These are phyloP conservation scores for Amborella trichopoda DNA, from an alignment of 164 flowering plant species.

Conservation along the genomic window DNA sequence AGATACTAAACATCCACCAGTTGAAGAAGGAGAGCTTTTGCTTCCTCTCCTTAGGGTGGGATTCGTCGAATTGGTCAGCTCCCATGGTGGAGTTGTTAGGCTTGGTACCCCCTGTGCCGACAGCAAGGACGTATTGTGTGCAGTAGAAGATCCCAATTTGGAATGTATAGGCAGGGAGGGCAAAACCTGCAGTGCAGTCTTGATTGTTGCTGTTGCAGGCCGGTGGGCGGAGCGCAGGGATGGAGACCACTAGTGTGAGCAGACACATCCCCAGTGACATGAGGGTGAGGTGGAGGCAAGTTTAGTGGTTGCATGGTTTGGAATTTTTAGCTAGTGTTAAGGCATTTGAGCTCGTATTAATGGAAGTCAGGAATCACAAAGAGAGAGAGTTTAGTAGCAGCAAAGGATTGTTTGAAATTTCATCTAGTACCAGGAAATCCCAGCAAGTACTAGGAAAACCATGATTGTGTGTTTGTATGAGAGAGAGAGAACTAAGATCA, in stretches of 20 bases:
- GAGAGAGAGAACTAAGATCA: too few species aligned
- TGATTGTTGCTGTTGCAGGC: neutral
- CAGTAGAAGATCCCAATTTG: conserved; percentile 15
- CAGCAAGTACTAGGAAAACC: too few species aligned
- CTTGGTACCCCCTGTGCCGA: conserved; percentile 22
- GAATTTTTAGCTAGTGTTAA: too few species aligned
- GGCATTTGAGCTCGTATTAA: too few species aligned
- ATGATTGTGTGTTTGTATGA: too few species aligned
- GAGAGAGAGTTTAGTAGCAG: too few species aligned
- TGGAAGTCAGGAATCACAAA: too few species aligned
- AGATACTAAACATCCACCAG: conserved; percentile 28
- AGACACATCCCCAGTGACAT: conserved; percentile 22
- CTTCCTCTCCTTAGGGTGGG: conserved; percentile 13
- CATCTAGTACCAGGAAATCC: too few species aligned
- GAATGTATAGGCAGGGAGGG: conserved; percentile 4
- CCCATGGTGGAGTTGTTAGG: conserved; percentile 23
- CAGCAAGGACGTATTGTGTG: conserved; percentile 14
- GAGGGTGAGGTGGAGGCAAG: too few species aligned
- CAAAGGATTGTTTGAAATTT: too few species aligned
- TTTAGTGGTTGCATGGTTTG: too few species aligned
- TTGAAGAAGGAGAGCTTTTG: conserved; percentile 24
- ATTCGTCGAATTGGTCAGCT: conserved; percentile 17
- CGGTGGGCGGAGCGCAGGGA: conserved; percentile 12
- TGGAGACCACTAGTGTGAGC: conserved; percentile 12
- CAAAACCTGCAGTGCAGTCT: conserved; percentile 13